phyloP scores from a whole-genome alignment of 2,329 filamentous ascomycete genomes.

The Paecilomyces variotii region DNA sequence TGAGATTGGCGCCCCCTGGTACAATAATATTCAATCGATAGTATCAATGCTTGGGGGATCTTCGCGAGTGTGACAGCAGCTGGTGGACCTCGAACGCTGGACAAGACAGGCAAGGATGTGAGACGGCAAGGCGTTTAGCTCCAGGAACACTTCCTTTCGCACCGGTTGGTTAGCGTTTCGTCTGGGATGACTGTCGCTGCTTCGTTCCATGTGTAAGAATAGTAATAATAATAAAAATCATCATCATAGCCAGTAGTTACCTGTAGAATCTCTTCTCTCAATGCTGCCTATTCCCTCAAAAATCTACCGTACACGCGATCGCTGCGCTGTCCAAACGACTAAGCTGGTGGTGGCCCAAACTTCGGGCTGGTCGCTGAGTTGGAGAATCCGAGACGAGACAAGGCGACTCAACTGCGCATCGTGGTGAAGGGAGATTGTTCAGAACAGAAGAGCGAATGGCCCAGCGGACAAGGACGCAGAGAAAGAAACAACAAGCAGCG shows the following conservation, averaged over 20 bases:
- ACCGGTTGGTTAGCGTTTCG: background rate
- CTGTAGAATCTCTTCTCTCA: background rate
- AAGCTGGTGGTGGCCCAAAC: background rate
- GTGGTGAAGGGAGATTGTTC: background rate
- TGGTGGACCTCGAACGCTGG: background rate
- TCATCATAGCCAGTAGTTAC: background rate
- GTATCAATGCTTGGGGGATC: background rate
- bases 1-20: background rate
- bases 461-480: background rate
- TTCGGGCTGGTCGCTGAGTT: background rate
- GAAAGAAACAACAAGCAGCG: background rate
- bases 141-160: constrained; percentile 1
- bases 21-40: background rate
- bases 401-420: background rate
- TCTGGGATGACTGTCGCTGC: background rate
- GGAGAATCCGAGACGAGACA: background rate
- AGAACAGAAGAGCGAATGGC: background rate
- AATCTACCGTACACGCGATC: background rate
- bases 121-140: constrained; percentile 1
- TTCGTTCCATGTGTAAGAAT: background rate
- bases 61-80: background rate
- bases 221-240: too few species aligned
- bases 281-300: background rate
- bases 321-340: background rate
- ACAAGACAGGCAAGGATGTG: background rate